These are phyloP conservation scores for Yamadazyma spencermartinsiae DNA, from an alignment of 1,139 yeast genomes.

Conservation along the genomic window DNA sequence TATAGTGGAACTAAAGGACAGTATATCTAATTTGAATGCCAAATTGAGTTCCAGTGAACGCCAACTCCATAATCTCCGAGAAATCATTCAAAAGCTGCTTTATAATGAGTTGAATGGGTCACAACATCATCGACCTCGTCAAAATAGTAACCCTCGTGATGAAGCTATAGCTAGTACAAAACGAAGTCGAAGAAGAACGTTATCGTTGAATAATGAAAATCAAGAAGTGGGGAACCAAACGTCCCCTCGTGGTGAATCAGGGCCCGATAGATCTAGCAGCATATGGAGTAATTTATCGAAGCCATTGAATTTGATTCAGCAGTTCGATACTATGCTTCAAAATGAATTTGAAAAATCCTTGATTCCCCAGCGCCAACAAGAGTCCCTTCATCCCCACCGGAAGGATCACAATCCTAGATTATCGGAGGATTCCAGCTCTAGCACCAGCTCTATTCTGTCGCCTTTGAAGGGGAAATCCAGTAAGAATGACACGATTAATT, in stretches of 20 bases:
- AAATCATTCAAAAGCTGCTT: constrained; percentile 40
- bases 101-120: constrained; percentile 30
- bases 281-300: constrained; percentile 48
- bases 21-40: constrained; percentile 34
- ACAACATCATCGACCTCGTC: constrained; percentile 17
- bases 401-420: constrained; percentile 19
- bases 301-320: constrained; percentile 65
- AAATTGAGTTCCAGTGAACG: constrained; percentile 41
- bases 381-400: constrained; percentile 1
- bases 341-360: constrained; percentile 61
- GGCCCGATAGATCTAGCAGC: constrained; percentile 10
- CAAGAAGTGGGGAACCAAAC: background rate
- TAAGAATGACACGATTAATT: constrained; percentile 11
- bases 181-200: constrained; percentile 20
- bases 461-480: constrained; percentile 13
- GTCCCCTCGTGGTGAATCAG: constrained; percentile 15
- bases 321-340: constrained; percentile 66
- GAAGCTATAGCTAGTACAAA: constrained; percentile 36
- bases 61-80: constrained; percentile 48
- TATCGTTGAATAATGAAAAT: background rate
- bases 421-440: constrained; percentile 31
- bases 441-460: constrained; percentile 22
- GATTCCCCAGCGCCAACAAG: constrained; percentile 11
- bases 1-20: constrained; percentile 56
- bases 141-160: constrained; percentile 32